Conservation (phyloP, 1,284 basidiomycete species). For the Ganoderma lingzhi region DNA sequence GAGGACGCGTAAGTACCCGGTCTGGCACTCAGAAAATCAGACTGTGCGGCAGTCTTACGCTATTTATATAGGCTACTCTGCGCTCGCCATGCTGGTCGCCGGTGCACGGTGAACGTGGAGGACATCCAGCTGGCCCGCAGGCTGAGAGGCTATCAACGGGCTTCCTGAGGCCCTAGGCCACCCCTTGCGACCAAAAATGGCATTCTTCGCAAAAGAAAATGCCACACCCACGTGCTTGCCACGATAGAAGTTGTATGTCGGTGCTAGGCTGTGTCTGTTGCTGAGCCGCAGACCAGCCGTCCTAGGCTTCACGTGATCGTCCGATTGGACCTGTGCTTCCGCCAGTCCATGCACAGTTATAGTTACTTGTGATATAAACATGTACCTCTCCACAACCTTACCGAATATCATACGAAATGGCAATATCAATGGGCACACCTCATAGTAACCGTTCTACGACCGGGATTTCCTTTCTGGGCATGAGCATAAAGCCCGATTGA, state of each 20-base stretch:
- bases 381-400: no score
- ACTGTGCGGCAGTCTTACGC: background rate
- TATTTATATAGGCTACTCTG: background rate
- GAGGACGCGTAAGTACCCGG: conserved; percentile 85
- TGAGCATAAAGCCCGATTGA: conserved; percentile 27
- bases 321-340: background rate
- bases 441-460: background rate
- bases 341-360: background rate
- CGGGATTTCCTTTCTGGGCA: conserved; percentile 2
- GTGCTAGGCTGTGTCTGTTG: background rate
- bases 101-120: background rate
- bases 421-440: background rate
- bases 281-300: background rate
- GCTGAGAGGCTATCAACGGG: background rate
- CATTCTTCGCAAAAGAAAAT: background rate
- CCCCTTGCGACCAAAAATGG: background rate
- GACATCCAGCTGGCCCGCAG: conserved; percentile 1
- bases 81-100: background rate
- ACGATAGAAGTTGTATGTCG: background rate
- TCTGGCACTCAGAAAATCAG: background rate
- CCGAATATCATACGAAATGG: background rate
- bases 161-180: background rate
- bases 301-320: background rate
- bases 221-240: background rate
- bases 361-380: background rate